phyloP scores from a whole-genome alignment of 768 basidiomycete genomes.

The Lactarius akahatsu region DNA sequence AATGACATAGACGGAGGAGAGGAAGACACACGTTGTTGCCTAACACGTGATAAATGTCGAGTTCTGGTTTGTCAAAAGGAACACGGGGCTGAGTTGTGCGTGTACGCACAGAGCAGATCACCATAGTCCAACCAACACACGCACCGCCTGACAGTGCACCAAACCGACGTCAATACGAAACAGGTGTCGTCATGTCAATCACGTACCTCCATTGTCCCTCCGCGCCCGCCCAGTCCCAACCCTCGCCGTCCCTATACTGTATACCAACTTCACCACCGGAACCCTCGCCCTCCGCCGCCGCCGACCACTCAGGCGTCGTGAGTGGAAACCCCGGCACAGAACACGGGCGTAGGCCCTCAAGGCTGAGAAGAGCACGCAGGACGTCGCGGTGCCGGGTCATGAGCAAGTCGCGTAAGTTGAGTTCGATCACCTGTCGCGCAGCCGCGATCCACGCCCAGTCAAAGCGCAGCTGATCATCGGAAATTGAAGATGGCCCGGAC shows the following conservation, averaged over 20 bases:
- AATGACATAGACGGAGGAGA: background rate
- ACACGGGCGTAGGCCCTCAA: constrained; percentile 34
- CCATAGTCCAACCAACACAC: constrained; percentile 62
- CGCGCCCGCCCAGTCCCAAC: constrained; percentile 63
- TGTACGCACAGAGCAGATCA: constrained; percentile 49
- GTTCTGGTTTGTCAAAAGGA: background rate
- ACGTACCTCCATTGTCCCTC: constrained; percentile 54
- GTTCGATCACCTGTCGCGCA: constrained; percentile 51
- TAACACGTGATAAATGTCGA: constrained; percentile 19
- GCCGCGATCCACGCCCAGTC: constrained; percentile 56
- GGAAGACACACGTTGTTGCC: constrained; percentile 42
- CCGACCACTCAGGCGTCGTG: background rate
- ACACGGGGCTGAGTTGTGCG: background rate
- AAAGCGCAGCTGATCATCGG: constrained; percentile 36
- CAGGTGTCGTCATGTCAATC: background rate
- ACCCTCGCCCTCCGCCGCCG: background rate
- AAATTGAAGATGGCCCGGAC: background rate
- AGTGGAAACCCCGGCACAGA: constrained; percentile 32
- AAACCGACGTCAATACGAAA: background rate
- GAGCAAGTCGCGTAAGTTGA: constrained; percentile 47
- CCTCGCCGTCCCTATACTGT: constrained; percentile 34
- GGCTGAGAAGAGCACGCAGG: constrained; percentile 32
- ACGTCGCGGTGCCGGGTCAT: constrained; percentile 29
- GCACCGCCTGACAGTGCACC: constrained; percentile 42
- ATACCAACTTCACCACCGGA: background rate